Evolutionary conservation across 768 basidiomycete genomes (phyloP).

Genomic region (Mycena capillaripes): DNA sequence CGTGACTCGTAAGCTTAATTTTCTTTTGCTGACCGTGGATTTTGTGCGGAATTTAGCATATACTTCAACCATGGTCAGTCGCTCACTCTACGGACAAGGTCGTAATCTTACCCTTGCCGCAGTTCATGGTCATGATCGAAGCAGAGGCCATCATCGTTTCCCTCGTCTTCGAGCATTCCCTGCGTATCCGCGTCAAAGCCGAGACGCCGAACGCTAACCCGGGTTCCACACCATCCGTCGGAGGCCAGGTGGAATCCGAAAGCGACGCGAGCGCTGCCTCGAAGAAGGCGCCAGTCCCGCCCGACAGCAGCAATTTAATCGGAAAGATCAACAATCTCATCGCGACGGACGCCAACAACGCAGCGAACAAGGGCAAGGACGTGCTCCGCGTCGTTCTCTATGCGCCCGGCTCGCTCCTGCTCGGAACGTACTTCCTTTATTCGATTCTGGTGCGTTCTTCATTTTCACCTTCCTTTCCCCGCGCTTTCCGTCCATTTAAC

Average conservation of each 20-base stretch:
- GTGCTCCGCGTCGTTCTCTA: slow-evolving; percentile 18
- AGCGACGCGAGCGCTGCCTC: not conserved
- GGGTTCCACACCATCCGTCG: no score
- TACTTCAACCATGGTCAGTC: slow-evolving; percentile 4
- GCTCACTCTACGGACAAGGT: no score
- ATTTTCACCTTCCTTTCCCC: slow-evolving; percentile 35
- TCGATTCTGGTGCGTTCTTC: slow-evolving; percentile 48
- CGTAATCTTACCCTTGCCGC: no score
- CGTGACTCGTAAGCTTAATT: no score
- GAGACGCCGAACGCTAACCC: slow-evolving; percentile 2
- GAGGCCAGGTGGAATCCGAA: no score
- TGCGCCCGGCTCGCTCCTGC: slow-evolving; percentile 13
- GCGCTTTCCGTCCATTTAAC: slow-evolving; percentile 42
- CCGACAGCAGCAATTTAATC: slow-evolving; percentile 59
- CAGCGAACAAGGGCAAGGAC: slow-evolving; percentile 18
- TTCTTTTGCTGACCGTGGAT: not conserved
- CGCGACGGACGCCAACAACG: slow-evolving; percentile 64
- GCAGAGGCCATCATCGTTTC: slow-evolving; percentile 59
- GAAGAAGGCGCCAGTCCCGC: slow-evolving; percentile 15
- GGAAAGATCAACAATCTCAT: slow-evolving; percentile 85
- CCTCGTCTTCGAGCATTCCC: slow-evolving; percentile 58
- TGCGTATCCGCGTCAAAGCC: slow-evolving; percentile 73
- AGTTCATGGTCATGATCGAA: slow-evolving; percentile 21
- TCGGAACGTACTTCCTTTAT: slow-evolving; percentile 44
- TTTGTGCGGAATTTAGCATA: not conserved